Evolutionary conservation across 1,284 basidiomycete genomes (phyloP).

Genomic region (Marasmius sp.): DNA sequence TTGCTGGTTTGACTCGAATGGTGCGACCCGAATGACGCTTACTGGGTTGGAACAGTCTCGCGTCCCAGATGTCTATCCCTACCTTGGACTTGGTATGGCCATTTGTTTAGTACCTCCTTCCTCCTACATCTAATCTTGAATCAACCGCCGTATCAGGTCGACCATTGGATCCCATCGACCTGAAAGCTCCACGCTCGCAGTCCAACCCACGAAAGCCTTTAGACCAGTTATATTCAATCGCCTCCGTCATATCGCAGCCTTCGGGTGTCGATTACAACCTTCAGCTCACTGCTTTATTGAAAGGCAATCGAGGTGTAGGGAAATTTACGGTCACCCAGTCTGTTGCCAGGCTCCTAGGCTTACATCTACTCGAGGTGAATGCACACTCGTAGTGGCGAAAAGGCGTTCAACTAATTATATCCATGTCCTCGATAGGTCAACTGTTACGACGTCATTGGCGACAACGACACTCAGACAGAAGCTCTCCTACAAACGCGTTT

Average conservation of each 20-base stretch:
- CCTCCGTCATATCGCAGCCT: slow-evolving; percentile 55
- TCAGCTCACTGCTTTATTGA: slow-evolving; percentile 67
- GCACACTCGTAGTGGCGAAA: not conserved
- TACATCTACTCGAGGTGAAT: slow-evolving; percentile 80
- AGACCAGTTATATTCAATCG: slow-evolving; percentile 47
- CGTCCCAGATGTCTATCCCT: slow-evolving; percentile 61
- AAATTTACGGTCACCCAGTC: slow-evolving; percentile 63
- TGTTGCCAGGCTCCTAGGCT: slow-evolving; percentile 66
- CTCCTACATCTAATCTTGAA: not conserved
- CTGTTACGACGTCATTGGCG: slow-evolving; percentile 84
- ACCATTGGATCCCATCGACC: not conserved
- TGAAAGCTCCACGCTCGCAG: not conserved
- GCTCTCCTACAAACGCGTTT: slow-evolving; percentile 75
- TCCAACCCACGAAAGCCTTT: slow-evolving; percentile 33
- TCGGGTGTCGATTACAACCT: slow-evolving; percentile 61
- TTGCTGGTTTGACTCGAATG: slow-evolving; percentile 77
- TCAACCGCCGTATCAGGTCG: not conserved
- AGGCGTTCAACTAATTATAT: not conserved
- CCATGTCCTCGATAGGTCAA: slow-evolving; percentile 60
- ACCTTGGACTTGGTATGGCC: slow-evolving; percentile 51
- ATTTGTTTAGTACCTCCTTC: not conserved
- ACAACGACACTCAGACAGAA: slow-evolving; percentile 80
- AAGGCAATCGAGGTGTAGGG: slow-evolving; percentile 73
- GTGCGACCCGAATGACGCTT: slow-evolving; percentile 74
- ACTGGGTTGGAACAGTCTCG: slow-evolving; percentile 73